phyloP scores from a whole-genome alignment of 2,329 filamentous ascomycete genomes.

The Aureobasidium zeae region DNA sequence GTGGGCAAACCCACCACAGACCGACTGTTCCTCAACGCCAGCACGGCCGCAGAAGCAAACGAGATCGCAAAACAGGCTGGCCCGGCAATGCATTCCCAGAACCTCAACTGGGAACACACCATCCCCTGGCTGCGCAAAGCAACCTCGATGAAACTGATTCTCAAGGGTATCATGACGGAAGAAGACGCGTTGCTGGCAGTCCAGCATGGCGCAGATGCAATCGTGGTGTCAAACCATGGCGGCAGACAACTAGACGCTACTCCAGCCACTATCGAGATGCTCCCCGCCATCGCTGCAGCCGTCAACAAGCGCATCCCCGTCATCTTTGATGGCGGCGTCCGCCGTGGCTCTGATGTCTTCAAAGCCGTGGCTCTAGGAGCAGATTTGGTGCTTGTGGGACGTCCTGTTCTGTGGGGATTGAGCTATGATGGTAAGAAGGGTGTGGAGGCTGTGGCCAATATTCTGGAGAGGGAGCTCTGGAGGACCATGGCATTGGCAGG shows the following conservation, averaged over 20 bases:
- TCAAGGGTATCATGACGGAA: slow-evolving; percentile 35
- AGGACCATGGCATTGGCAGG: slow-evolving; percentile 23
- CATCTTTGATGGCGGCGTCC: slow-evolving; percentile 49
- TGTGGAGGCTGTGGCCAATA: slow-evolving; percentile 15
- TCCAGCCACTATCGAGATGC: slow-evolving; percentile 39
- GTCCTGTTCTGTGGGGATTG: slow-evolving; percentile 18
- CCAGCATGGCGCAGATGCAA: slow-evolving; percentile 30
- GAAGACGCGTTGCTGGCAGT: slow-evolving; percentile 40
- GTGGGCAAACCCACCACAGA: neutral
- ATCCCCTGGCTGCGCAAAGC: slow-evolving; percentile 39
- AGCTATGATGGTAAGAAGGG: slow-evolving; percentile 18
- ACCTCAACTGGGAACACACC: slow-evolving; percentile 37
- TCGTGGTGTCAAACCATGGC: slow-evolving; percentile 44
- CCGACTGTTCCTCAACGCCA: slow-evolving; percentile 4
- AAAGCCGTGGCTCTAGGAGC: slow-evolving; percentile 45
- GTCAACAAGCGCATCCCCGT: slow-evolving; percentile 40
- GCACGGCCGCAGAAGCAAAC: slow-evolving; percentile 7
- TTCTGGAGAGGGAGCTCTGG: slow-evolving; percentile 18
- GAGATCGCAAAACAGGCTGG: slow-evolving; percentile 6
- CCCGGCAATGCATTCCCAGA: slow-evolving; percentile 18
- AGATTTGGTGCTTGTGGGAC: slow-evolving; percentile 26
- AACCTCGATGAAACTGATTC: slow-evolving; percentile 41
- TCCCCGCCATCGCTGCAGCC: slow-evolving; percentile 25
- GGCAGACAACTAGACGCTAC: slow-evolving; percentile 41
- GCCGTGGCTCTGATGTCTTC: slow-evolving; percentile 45